These are phyloP conservation scores for Coprinopsis marcescibilis DNA, from an alignment of 768 basidiomycete genomes.

Conservation along the genomic window DNA sequence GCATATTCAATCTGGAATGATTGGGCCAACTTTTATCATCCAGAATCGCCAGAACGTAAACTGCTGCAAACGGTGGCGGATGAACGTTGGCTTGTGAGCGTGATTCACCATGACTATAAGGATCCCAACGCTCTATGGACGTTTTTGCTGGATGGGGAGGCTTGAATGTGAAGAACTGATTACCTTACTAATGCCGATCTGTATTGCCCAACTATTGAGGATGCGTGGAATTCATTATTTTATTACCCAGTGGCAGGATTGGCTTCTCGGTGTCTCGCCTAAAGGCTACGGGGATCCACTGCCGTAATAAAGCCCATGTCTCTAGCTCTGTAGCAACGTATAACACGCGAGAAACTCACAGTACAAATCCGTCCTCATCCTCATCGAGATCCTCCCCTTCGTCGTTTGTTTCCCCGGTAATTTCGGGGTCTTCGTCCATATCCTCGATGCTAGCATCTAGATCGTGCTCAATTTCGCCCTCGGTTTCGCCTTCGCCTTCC, in stretches of 20 bases:
- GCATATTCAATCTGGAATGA: constrained; percentile 94
- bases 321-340: too few species aligned
- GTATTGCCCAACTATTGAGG: too few species aligned
- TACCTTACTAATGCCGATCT: too few species aligned
- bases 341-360: too few species aligned
- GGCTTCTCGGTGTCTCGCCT: too few species aligned
- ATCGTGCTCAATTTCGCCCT: constrained; percentile 44
- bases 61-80: constrained; percentile 69
- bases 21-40: constrained; percentile 86
- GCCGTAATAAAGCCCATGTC: too few species aligned
- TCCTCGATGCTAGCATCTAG: constrained; percentile 65
- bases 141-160: constrained; percentile 54
- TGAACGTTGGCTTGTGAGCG: constrained; percentile 82
- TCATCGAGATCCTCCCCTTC: constrained; percentile 22
- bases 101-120: constrained; percentile 93
- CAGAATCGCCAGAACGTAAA: constrained; percentile 62
- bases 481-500: constrained; percentile 42
- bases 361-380: constrained; percentile 21
- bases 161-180: too few species aligned
- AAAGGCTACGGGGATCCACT: too few species aligned
- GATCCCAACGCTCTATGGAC: constrained; percentile 73
- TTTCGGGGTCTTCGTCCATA: constrained; percentile 42
- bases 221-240: too few species aligned
- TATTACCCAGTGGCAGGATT: too few species aligned
- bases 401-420: constrained; percentile 37